Percentiles rank a stretch among this genome's conserved stretches.
Conservation (phyloP, 129 eudicot genomes). For the Ambrosia artemisiifolia region DNA sequence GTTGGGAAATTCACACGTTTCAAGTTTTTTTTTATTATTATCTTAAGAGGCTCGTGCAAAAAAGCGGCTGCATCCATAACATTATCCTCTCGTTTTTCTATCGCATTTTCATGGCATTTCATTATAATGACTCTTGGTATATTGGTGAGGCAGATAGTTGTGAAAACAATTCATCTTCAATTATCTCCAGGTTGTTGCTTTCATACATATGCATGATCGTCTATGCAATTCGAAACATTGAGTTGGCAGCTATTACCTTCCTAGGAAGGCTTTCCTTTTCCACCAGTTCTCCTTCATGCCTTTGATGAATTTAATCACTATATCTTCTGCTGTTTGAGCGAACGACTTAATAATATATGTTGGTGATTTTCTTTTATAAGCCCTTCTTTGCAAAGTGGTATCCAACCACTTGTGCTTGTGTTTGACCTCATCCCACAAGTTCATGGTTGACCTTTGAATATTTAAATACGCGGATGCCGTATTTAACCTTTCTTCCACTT, state of each 20-base stretch:
- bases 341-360: neutral
- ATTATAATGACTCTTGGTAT: neutral
- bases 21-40: too few species aligned
- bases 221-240: neutral
- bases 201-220: neutral
- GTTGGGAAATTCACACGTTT: too few species aligned
- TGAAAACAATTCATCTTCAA: neutral
- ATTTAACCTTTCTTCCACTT: neutral
- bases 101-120: neutral
- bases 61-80: neutral
- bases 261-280: neutral
- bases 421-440: neutral
- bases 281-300: neutral
- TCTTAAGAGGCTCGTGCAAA: neutral
- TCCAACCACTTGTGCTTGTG: neutral
- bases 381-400: neutral
- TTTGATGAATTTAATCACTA: neutral
- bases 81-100: slow-evolving; percentile 5
- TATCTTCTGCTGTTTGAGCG: neutral
- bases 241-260: neutral
- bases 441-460: neutral
- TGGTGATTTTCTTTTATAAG: neutral
- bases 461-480: neutral
- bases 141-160: slow-evolving; percentile 1
- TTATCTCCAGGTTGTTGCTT: neutral